Conservation (phyloP, 495 filamentous ascomycete species). For the Pyrenopolyporus hunteri region DNA sequence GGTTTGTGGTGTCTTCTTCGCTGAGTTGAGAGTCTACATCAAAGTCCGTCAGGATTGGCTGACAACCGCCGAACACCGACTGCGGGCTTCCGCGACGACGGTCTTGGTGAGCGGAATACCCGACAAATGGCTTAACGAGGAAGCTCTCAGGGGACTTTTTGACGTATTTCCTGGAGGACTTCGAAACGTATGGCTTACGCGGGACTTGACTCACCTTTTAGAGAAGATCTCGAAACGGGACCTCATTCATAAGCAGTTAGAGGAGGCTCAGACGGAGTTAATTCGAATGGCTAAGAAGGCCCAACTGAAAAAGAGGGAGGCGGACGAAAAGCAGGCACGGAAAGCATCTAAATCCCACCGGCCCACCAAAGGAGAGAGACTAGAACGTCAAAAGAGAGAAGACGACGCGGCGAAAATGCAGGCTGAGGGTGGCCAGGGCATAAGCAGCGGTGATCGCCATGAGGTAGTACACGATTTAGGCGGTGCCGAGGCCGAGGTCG, state of each 20-base stretch:
- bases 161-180: slow-evolving; percentile 97
- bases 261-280: slow-evolving; percentile 83
- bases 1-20: slow-evolving; percentile 87
- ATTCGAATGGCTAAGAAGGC: slow-evolving; percentile 78
- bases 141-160: slow-evolving; percentile 83
- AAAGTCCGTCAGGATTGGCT: slow-evolving; percentile 92
- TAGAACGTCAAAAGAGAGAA: slow-evolving; percentile 51
- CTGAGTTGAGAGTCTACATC: slow-evolving; percentile 88
- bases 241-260: slow-evolving; percentile 71
- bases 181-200: slow-evolving; percentile 95
- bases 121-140: slow-evolving; percentile 80
- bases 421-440: slow-evolving; percentile 67
- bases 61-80: slow-evolving; percentile 92
- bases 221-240: slow-evolving; percentile 84
- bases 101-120: slow-evolving; percentile 92
- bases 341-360: slow-evolving; percentile 52
- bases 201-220: slow-evolving; percentile 84
- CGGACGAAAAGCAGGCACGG: slow-evolving; percentile 67
- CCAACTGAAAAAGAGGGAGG: slow-evolving; percentile 68
- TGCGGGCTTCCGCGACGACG: slow-evolving; percentile 95
- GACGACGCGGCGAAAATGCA: slow-evolving; percentile 65
- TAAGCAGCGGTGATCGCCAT: slow-evolving; percentile 85
- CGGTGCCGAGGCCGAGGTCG: slow-evolving; percentile 65
- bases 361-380: slow-evolving; percentile 58
- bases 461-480: slow-evolving; percentile 74